Percentiles rank a stretch among this genome's conserved stretches.
These are phyloP conservation scores for Cupressus sempervirens DNA, from an alignment of 75 land plant genomes.

Conservation along the genomic window DNA sequence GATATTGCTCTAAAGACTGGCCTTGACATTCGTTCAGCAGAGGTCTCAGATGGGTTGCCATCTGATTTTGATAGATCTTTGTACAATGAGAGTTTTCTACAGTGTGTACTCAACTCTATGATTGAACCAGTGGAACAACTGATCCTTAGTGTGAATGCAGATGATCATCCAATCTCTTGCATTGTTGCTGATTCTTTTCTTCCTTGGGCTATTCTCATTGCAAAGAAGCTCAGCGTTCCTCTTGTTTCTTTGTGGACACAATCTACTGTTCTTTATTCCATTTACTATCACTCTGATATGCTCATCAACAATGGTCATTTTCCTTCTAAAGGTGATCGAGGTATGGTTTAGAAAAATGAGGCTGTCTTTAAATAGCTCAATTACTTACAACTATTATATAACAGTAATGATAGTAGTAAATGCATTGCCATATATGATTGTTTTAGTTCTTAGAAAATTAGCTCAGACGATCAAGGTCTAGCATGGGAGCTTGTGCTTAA, in stretches of 20 bases:
- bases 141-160: background rate
- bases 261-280: background rate
- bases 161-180: background rate
- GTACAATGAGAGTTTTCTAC: background rate
- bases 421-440: background rate
- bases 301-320: conserved; percentile 3
- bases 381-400: background rate
- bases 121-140: conserved; percentile 1
- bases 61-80: conserved; percentile 1
- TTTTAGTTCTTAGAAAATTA: background rate
- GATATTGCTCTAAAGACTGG: background rate
- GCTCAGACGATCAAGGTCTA: background rate
- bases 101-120: background rate
- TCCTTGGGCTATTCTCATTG: background rate
- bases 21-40: background rate
- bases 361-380: background rate
- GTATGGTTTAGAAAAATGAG: background rate
- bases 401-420: background rate
- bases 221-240: conserved; percentile 2
- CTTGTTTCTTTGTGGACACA: background rate
- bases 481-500: background rate
- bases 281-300: conserved; percentile 4
- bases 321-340: background rate
- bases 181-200: conserved; percentile 10
- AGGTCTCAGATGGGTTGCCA: conserved; percentile 4